Evolutionary conservation across 495 filamentous ascomycete genomes (phyloP), one percentile per base, ranked within the genome.

Genomic region (Cryomyces minteri): DNA sequence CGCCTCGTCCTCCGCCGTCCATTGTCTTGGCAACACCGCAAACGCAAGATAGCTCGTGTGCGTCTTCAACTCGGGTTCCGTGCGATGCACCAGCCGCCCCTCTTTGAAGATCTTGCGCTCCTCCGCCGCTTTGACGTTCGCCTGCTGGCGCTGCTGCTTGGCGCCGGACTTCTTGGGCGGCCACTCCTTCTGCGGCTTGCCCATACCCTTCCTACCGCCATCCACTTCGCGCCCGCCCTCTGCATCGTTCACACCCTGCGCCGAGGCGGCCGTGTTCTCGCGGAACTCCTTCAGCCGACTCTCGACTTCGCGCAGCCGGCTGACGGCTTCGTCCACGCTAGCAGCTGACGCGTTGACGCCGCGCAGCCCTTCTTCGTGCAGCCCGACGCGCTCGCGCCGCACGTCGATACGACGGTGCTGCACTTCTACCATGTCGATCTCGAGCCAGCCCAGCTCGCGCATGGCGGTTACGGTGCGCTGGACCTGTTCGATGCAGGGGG

Each of bases 11-110:
- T 80, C 82, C 41, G 75, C 79, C 0, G 65, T 76, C 92, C 90
- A 96, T 43, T 80, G 79, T 42, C 75, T 67, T 9, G 92, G 92
- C 44, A 99, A 62, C 5, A 90, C 64, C 1, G 92, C 90, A 71
- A 99, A 98, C 5, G 92, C 81, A 11, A 99, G 69, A 60, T 96
- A 99, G 9, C 79, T 85, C 0, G 90, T 99, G 62, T 99, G 90
- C 7, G 77, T 87, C 71, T 94, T 94, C 31, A 95, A 61, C 63
- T 99, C 88, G 1, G 77, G 68, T 63, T 96, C 90, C 5, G 78
- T 72, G 28, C 86, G 74, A 49, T 87, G 83, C 7, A 82, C 68
- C 45, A 95, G 51, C 14, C 76, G 73, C 5, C 90, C 90, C 37
- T 84, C 76, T 48, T 66, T 66, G 43, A 70, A 77, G 10, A 62